Evolutionary conservation across 2,329 filamentous ascomycete species (phyloP).

Genomic region (Fonsecaea nubica): DNA sequence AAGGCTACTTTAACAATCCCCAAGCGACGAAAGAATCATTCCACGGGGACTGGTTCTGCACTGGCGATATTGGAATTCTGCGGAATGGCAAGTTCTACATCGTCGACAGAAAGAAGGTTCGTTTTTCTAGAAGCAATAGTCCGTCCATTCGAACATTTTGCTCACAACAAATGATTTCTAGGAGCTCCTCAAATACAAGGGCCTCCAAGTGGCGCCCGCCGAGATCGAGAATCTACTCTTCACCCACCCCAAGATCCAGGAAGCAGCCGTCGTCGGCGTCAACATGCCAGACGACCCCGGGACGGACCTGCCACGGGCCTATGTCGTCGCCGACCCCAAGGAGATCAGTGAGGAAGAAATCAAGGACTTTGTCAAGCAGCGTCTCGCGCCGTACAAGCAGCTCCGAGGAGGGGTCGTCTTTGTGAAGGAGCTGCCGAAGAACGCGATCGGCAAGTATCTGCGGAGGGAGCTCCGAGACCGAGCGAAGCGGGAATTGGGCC

Average conservation of each 20-base stretch:
- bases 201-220: slow-evolving; percentile 68
- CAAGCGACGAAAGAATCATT: slow-evolving; percentile 42
- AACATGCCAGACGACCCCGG: slow-evolving; percentile 51
- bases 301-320: slow-evolving; percentile 66
- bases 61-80: slow-evolving; percentile 41
- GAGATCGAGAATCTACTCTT: slow-evolving; percentile 62
- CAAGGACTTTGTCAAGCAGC: slow-evolving; percentile 35
- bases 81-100: slow-evolving; percentile 76
- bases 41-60: slow-evolving; percentile 46
- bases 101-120: slow-evolving; percentile 72
- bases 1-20: slow-evolving; percentile 45
- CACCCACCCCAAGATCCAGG: slow-evolving; percentile 53
- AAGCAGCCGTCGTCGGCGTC: slow-evolving; percentile 65
- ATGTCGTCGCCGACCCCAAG: slow-evolving; percentile 52
- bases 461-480: slow-evolving; percentile 37
- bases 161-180: slow-evolving; percentile 10
- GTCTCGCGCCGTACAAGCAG: slow-evolving; percentile 38
- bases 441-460: slow-evolving; percentile 39
- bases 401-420: slow-evolving; percentile 39
- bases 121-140: not conserved
- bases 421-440: slow-evolving; percentile 38
- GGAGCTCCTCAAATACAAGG: slow-evolving; percentile 63
- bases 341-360: slow-evolving; percentile 35
- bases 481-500: slow-evolving; percentile 39
- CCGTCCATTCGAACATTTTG: not conserved